phyloP scores from a whole-genome alignment of 345 rosid genomes.

The Aurinia saxatilis region DNA sequence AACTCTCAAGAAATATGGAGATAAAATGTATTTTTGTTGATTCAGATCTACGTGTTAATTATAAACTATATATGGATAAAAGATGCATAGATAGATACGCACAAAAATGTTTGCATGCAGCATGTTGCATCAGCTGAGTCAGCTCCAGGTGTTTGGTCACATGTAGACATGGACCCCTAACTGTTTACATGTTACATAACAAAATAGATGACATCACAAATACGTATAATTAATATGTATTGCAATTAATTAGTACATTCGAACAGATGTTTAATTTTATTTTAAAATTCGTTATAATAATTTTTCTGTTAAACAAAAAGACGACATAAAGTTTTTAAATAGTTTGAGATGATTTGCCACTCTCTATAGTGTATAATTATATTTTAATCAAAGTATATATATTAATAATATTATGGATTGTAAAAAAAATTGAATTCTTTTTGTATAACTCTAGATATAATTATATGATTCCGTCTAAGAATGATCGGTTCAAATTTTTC shows the following conservation, averaged over 20 bases:
- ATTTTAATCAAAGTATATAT: too few relatives aligned
- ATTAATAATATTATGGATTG: background rate
- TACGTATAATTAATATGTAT: too few relatives aligned
- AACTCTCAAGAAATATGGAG: conserved; percentile 3
- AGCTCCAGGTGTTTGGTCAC: conserved; percentile 25
- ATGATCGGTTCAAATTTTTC: too few relatives aligned
- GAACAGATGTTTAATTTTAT: too few relatives aligned
- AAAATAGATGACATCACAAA: background rate
- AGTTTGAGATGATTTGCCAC: background rate
- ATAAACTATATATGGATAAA: background rate
- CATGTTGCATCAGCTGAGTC: conserved; percentile 21
- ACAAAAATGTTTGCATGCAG: conserved; percentile 1
- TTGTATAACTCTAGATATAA: too few relatives aligned
- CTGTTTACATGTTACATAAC: background rate
- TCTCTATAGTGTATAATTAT: too few relatives aligned
- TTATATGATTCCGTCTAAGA: too few relatives aligned
- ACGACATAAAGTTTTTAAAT: background rate
- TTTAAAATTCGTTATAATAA: background rate
- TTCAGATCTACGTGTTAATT: background rate
- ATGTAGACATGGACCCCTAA: conserved; percentile 15
- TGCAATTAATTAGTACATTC: too few relatives aligned
- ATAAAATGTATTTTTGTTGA: background rate
- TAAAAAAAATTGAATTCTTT: background rate
- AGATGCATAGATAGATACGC: background rate
- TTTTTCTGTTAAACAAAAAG: too few relatives aligned